A percentile compares a stretch with the other conserved stretches of the same genome.
phyloP scores from a whole-genome alignment of 169 alveolate species.

The Eimeria sp. region DNA sequence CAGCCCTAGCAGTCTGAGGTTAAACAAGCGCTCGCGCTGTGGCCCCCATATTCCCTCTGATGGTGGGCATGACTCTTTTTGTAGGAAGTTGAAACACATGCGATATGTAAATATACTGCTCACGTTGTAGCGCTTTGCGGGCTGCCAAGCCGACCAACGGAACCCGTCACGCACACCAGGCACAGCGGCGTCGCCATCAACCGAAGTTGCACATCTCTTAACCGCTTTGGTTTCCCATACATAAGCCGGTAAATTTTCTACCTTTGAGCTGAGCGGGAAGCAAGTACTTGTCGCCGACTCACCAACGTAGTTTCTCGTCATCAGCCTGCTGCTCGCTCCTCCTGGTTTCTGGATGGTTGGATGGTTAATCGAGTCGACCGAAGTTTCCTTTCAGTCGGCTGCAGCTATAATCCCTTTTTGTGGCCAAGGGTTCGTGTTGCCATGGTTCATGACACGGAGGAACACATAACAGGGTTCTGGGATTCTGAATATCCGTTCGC shows the following conservation, averaged over 20 bases:
- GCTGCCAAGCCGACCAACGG: not conserved
- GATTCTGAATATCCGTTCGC: not conserved
- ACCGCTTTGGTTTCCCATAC: not conserved
- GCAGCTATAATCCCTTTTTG: not conserved
- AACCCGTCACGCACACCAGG: constrained; percentile 18
- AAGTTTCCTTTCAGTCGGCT: not conserved
- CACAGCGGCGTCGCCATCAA: constrained; percentile 25
- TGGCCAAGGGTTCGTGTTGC: not conserved
- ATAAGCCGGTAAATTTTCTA: not conserved
- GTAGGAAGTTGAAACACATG: not conserved
- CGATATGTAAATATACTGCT: not conserved
- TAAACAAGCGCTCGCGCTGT: constrained; percentile 20
- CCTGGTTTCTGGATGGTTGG: not conserved
- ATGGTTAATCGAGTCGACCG: not conserved
- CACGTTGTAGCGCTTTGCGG: not conserved
- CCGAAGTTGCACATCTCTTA: not conserved
- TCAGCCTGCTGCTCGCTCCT: not conserved
- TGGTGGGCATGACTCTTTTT: not conserved
- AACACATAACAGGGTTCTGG: not conserved
- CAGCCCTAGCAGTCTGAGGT: constrained; percentile 26
- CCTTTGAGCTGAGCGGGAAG: not conserved
- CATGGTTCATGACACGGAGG: not conserved
- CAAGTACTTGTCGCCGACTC: not conserved
- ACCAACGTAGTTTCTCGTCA: not conserved
- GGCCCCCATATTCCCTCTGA: not conserved